phyloP scores from a whole-genome alignment of 148 eudicot species.

The Chenopodium berlandieri region DNA sequence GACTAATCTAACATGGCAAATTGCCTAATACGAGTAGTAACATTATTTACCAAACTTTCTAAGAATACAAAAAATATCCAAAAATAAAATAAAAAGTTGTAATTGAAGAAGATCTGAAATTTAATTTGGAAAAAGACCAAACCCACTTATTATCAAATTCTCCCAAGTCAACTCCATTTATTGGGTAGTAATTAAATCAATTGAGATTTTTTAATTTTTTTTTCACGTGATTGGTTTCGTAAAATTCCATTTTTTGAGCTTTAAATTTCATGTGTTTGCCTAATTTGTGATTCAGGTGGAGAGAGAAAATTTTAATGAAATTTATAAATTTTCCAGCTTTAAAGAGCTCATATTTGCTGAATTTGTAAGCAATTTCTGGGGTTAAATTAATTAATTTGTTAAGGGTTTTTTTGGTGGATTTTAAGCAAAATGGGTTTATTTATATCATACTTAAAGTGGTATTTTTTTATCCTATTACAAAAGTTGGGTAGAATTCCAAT shows the following conservation, averaged over 20 bases:
- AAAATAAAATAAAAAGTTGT: too few species aligned
- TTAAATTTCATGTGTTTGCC: constrained; percentile 5
- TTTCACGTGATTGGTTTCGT: constrained; percentile 29
- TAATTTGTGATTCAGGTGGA: constrained; percentile 9
- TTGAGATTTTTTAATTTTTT: constrained; percentile 7
- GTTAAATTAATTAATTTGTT: constrained; percentile 3
- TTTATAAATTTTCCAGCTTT: constrained; percentile 21
- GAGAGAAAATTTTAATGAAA: background rate
- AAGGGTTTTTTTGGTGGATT: constrained; percentile 30
- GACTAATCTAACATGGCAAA: constrained; percentile 11
- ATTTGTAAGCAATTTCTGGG: constrained; percentile 24
- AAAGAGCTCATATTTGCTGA: constrained; percentile 18
- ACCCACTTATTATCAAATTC: constrained; percentile 18
- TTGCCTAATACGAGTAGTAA: constrained; percentile 4
- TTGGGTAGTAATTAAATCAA: constrained; percentile 11
- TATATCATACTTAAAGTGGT: constrained; percentile 25
- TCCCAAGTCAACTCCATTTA: constrained; percentile 25
- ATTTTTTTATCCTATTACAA: background rate
- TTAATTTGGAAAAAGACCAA: constrained; percentile 9
- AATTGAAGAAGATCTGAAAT: background rate
- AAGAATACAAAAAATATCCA: background rate
- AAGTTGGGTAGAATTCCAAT: background rate
- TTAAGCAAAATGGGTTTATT: constrained; percentile 29
- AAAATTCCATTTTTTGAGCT: constrained; percentile 4
- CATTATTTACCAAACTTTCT: background rate